Evolutionary conservation across 805 yeast genomes (phyloP).

Genomic region (Lipomyces sp.): DNA sequence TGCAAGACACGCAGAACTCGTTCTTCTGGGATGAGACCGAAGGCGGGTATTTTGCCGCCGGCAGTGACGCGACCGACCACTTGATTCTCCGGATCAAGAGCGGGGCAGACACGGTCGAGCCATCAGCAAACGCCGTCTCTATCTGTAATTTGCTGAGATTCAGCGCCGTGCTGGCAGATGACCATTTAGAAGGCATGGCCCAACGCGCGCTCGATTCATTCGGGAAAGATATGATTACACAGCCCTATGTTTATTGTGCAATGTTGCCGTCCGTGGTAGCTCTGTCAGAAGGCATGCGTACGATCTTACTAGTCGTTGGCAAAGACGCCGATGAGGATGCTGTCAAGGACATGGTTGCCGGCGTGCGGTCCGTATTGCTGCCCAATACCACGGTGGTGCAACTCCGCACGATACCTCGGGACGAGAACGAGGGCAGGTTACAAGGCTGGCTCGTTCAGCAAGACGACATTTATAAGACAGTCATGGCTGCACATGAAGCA

Average conservation of each 20-base stretch:
- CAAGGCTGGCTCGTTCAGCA: conserved; percentile 27
- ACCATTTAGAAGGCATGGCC: conserved; percentile 23
- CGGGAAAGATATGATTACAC: conserved; percentile 26
- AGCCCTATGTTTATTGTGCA: conserved; percentile 27
- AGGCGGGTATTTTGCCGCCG: conserved; percentile 45
- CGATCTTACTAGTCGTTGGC: conserved; percentile 24
- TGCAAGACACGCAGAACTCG: conserved; percentile 44
- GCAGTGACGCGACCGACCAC: conserved; percentile 34
- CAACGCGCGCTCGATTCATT: conserved; percentile 24
- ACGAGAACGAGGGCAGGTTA: conserved; percentile 3
- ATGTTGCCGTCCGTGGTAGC: conserved; percentile 30
- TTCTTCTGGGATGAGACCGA: conserved; percentile 45
- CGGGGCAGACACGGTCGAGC: conserved; percentile 48
- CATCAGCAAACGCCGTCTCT: conserved; percentile 47
- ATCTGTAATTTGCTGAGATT: conserved; percentile 44
- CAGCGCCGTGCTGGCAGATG: conserved; percentile 32
- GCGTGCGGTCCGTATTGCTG: conserved; percentile 15
- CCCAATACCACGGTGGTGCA: conserved; percentile 23
- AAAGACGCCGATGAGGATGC: conserved; percentile 3
- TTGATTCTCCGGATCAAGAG: conserved; percentile 47
- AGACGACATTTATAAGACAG: conserved; percentile 13
- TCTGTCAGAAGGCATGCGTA: conserved; percentile 22
- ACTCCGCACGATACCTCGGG: conserved; percentile 10
- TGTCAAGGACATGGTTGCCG: conserved; percentile 3
- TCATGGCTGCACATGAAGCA: conserved; percentile 9